Percentiles rank a stretch among this genome's conserved stretches.
phyloP scores from a whole-genome alignment of 1,284 basidiomycete genomes.

The Ceraceosorus bombacis region DNA sequence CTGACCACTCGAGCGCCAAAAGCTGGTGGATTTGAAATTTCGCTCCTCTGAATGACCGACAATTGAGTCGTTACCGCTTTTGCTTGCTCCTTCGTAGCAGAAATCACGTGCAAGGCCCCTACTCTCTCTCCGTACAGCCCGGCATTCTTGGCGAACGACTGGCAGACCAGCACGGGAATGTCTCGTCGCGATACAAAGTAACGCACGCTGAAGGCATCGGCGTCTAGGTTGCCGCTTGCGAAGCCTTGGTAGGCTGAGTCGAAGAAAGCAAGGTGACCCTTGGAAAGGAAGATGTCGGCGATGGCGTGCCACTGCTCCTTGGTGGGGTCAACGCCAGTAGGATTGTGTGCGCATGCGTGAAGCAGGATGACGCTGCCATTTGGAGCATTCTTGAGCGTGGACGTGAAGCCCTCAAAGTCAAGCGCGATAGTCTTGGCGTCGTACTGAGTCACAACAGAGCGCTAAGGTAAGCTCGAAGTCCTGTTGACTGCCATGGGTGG shows the following conservation, averaged over 20 bases:
- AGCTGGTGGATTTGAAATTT: slow-evolving; percentile 86
- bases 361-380: slow-evolving; percentile 75
- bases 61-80: slow-evolving; percentile 56
- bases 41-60: slow-evolving; percentile 75
- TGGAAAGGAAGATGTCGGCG: slow-evolving; percentile 65
- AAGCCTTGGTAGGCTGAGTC: slow-evolving; percentile 95
- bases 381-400: slow-evolving; percentile 56
- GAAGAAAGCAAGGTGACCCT: slow-evolving; percentile 82
- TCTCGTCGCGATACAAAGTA: slow-evolving; percentile 67
- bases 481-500: background rate
- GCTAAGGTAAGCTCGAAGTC: background rate
- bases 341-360: slow-evolving; percentile 91
- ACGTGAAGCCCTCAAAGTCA: slow-evolving; percentile 69
- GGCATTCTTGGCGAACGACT: slow-evolving; percentile 94
- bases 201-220: slow-evolving; percentile 88
- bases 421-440: slow-evolving; percentile 81
- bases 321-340: slow-evolving; percentile 87
- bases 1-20: slow-evolving; percentile 77
- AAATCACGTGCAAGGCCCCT: slow-evolving; percentile 55
- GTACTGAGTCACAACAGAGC: slow-evolving; percentile 51
- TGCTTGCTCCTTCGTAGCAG: slow-evolving; percentile 25
- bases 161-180: slow-evolving; percentile 77
- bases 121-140: slow-evolving; percentile 80
- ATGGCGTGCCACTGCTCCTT: slow-evolving; percentile 77
- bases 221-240: slow-evolving; percentile 72